Evolutionary conservation across 2,329 filamentous ascomycete genomes (phyloP), one percentile per base, ranked within the genome.

Genomic region (Calcarisporium arbuscula): DNA sequence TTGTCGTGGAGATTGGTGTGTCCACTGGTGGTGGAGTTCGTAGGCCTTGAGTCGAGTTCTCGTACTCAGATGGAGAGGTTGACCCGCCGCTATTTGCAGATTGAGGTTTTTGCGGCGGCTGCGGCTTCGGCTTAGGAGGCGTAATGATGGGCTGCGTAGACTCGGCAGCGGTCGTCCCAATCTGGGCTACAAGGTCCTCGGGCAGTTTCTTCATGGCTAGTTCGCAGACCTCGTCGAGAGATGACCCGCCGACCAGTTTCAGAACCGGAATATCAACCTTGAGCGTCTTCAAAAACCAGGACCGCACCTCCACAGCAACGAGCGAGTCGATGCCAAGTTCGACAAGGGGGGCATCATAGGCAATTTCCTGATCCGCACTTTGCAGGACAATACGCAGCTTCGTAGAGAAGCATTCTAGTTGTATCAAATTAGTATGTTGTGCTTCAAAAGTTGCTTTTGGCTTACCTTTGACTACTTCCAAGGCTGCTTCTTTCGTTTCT

Each of bases 211-310:
- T 26, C 10, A 35, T 12, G 5, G 38, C 43, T 17, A 30, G 15
- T 19, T 27, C 20, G 23, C 38, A 39, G 10, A 46, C 19, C 15
- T 43, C 43, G 4, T 28, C 27, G 3, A 50, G 22, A 4, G 48
- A 43, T 11, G 39, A 41, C 0, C 43, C 44, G 2, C 39, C 34
- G 1, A 52, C 34, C 9, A 58, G 43, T 38, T 65, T 65, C 4
- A 73, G 49, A 2, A 72, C 60, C 0, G 67, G 64, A 2, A 73
- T 57, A 29, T 72, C 62, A 1, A 63, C 50, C 0, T 62, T 43
- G 0, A 52, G 31, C 11, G 65, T 52, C 32, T 69, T 69, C 17
- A 63, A 31, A 41, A 73, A 70, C 70, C 70, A 76, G 2, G 62
- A 53, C 3, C 69, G 60, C 2, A 67, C 62, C 54, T 53, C 51